These are phyloP conservation scores for Podila verticillata DNA, from an alignment of 192 early-diverging fungal genomes.

Conservation along the genomic window DNA sequence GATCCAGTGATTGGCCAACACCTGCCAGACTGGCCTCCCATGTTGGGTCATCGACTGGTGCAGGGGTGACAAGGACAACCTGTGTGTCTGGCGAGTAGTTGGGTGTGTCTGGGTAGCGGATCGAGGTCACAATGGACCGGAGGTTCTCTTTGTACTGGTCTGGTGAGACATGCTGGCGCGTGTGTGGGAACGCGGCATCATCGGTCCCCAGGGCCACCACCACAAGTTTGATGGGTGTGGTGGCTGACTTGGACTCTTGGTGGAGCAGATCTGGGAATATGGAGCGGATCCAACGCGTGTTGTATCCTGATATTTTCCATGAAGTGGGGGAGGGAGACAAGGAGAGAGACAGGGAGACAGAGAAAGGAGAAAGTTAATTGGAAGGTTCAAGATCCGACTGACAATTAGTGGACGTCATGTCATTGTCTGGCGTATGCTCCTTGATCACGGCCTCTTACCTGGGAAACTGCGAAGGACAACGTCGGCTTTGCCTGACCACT, in stretches of 20 bases:
- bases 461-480: slow-evolving; percentile 82
- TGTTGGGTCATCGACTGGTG: slow-evolving; percentile 69
- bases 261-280: slow-evolving; percentile 66
- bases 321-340: not conserved
- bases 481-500: slow-evolving; percentile 62
- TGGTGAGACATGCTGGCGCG: slow-evolving; percentile 70
- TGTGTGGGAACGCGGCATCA: slow-evolving; percentile 69
- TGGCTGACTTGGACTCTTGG: slow-evolving; percentile 32
- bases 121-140: slow-evolving; percentile 57
- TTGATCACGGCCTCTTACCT: slow-evolving; percentile 48
- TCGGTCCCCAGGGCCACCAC: slow-evolving; percentile 87
- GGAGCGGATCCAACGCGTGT: slow-evolving; percentile 66
- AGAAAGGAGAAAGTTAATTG: not conserved
- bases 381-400: too few species aligned
- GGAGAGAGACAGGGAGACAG: not conserved
- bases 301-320: slow-evolving; percentile 69
- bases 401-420: not conserved
- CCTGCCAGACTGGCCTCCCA: slow-evolving; percentile 51
- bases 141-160: slow-evolving; percentile 69
- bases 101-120: slow-evolving; percentile 63
- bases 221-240: slow-evolving; percentile 61
- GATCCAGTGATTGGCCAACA: slow-evolving; percentile 36
- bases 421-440: too few species aligned
- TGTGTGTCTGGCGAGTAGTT: slow-evolving; percentile 70
- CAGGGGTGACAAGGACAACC: slow-evolving; percentile 81